Base-by-base conservation (phyloP, 148 eudicot genomes). In the Vaccinium vitisidaea region DNA sequence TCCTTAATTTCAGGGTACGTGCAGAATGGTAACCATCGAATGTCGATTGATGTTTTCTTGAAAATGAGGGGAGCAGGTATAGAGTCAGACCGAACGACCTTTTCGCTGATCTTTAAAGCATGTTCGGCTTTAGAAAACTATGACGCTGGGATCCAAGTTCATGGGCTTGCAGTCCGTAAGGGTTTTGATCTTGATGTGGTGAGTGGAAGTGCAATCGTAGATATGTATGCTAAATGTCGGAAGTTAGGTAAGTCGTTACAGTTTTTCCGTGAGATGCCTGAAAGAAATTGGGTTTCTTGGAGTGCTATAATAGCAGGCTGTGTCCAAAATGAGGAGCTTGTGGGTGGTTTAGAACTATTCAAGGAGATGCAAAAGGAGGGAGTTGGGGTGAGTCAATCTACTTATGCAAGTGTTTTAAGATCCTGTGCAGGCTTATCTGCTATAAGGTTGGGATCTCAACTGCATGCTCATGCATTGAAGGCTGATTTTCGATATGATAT, bases 191-290 rank as follows among this genome's bases (percentile, higher is more conserved):
- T 50, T 79, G 97, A 96, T 78, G 93, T 96, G 91, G 96, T 96
- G 36, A 88, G 95, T 11, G 98, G 95, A 63, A 92, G 94, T 84
- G 94, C 99, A 52, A 83, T 94, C 14, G 85, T 94, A 84, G 97
- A 96, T 86, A 94, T 94, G 98, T 96, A 96, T 86, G 97, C 94
- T 9, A 96, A 96, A 84, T 92, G 95, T 83, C 92, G 88, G 87
- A 92, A 79, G 80, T 80, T 96, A 80, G 87, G 87, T 30, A 91
- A 92, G 43, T 92, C 98, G 0, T 77, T 94, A 32, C 79, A 73
- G 84, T 93, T 93, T 81, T 94, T 96, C 55, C 10, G 74, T 54
- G 90, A 87, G 85, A 95, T 96, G 94, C 93, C 92, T 8, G 91
- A 86, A 80, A 93, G 88, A 86, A 96, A 93, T 77, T 92, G 95